A percentile compares a stretch with the other conserved stretches of the same genome.
These are phyloP conservation scores for Sporodiniella umbellata DNA, from an alignment of 371 early-diverging fungal genomes.

Conservation along the genomic window DNA sequence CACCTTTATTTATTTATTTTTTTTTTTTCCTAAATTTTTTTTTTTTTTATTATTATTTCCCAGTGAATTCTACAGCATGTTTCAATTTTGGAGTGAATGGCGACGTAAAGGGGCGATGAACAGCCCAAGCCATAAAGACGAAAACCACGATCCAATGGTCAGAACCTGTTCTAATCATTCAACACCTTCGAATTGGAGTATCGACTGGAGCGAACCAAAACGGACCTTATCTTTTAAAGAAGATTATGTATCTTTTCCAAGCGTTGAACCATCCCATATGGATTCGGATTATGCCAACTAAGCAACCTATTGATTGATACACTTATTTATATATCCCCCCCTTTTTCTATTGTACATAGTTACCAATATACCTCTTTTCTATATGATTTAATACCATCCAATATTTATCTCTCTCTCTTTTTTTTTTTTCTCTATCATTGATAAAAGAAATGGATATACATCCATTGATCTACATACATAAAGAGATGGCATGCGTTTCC, in stretches of 20 bases:
- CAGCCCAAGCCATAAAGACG: not conserved
- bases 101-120: constrained; percentile 9
- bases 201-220: constrained; percentile 24
- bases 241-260: constrained; percentile 39
- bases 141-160: constrained; percentile 2
- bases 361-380: too few relatives aligned
- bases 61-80: constrained; percentile 1
- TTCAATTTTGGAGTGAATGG: constrained; percentile 22
- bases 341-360: too few relatives aligned
- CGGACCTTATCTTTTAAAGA: constrained; percentile 27
- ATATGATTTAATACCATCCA: too few relatives aligned
- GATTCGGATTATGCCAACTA: not conserved
- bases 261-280: constrained; percentile 12
- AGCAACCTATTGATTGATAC: too few relatives aligned
- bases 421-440: too few relatives aligned
- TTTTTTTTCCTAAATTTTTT: not conserved
- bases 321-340: too few relatives aligned
- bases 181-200: constrained; percentile 12
- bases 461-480: too few relatives aligned
- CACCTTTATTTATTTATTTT: not conserved
- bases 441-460: too few relatives aligned
- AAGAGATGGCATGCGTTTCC: too few relatives aligned
- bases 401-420: too few relatives aligned
- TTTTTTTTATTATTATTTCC: not conserved
- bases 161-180: constrained; percentile 6